Base-by-base conservation (phyloP, 164 flowering plant genomes). In the Umbellularia californica region DNA sequence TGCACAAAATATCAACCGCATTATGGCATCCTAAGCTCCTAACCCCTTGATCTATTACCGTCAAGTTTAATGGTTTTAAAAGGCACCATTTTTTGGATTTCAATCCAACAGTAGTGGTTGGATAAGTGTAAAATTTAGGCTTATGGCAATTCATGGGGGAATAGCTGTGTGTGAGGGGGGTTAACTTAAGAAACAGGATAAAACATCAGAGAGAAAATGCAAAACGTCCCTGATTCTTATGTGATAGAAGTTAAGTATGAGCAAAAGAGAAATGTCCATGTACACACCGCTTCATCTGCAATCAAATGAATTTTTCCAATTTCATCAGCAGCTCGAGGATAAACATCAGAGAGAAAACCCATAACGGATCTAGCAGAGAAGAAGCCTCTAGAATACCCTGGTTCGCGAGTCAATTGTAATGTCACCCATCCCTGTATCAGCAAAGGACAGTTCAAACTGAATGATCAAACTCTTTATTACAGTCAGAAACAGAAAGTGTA, bases 241-340 rank as follows among this genome's bases (percentile, higher is more conserved):
- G n/a, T 55, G 20, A 14, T 15, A 14, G 19, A 55, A 55, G n/a
- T 20, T 15, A 58, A 30, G 27, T 30, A 30, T 30, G 35, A 30
- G 5, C 33, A 30, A 3, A 30, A 30, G 33, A 30, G 4, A 41
- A 41, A 70, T 20, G 50, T 66, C 50, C 28, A 33, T 14, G 69
- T 63, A 76, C 85, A 60, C 68, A 96, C 99, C 90, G 77, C 84
- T 81, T 92, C 99, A 86, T 96, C 97, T 9, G 98, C 99, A 83
- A 96, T 84, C 65, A 96, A 35, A 73, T 85, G 78, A 72, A 96
- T 89, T 78, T 94, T 96, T 71, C 99, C 97, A 69, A 96, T 85
- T 90, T 91, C 97, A 86, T 94, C 97, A 51, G 99, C 99, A 72
- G 99, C 98, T 69, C 90, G 33, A 72, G 92, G 68, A 80, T 87